phyloP scores from a whole-genome alignment of 176 grass and related monocot species.

The Guadua angustifolia region DNA sequence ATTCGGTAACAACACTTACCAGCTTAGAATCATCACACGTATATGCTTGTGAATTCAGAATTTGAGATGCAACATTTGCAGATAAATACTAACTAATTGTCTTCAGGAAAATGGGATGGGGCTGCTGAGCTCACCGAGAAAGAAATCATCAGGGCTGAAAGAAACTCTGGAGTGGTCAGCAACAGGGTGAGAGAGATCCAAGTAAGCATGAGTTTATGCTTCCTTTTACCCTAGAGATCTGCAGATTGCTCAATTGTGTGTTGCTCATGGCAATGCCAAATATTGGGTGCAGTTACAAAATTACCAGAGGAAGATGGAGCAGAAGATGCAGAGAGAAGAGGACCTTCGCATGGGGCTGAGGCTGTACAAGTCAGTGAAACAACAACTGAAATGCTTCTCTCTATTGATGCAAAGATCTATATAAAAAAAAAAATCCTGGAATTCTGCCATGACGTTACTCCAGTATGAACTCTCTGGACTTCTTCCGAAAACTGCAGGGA shows the following conservation, averaged over 20 bases:
- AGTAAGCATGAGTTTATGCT: constrained; percentile 42
- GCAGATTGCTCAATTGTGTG: neutral
- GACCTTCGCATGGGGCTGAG: constrained; percentile 75
- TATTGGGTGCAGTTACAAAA: constrained; percentile 74
- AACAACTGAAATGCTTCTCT: neutral
- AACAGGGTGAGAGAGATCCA: constrained; percentile 88
- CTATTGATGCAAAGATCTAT: too few species aligned
- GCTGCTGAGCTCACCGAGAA: constrained; percentile 77
- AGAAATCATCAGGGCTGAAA: constrained; percentile 94
- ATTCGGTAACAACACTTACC: constrained; percentile 56
- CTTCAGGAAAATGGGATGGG: constrained; percentile 59
- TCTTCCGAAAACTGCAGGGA: constrained; percentile 15
- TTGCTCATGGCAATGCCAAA: neutral
- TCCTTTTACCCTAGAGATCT: neutral
- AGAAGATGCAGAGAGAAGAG: constrained; percentile 75
- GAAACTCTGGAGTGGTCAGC: constrained; percentile 90
- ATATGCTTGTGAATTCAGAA: neutral
- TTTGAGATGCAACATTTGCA: neutral
- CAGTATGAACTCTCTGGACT: neutral
- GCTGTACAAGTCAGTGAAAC: constrained; percentile 83
- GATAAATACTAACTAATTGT: constrained; percentile 11
- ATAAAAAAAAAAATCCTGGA: neutral
- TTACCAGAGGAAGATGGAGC: constrained; percentile 78
- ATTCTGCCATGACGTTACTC: constrained; percentile 13
- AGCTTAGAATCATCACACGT: neutral